Evolutionary conservation across 164 flowering plant species (phyloP).

Genomic region (Aristolochia californica): DNA sequence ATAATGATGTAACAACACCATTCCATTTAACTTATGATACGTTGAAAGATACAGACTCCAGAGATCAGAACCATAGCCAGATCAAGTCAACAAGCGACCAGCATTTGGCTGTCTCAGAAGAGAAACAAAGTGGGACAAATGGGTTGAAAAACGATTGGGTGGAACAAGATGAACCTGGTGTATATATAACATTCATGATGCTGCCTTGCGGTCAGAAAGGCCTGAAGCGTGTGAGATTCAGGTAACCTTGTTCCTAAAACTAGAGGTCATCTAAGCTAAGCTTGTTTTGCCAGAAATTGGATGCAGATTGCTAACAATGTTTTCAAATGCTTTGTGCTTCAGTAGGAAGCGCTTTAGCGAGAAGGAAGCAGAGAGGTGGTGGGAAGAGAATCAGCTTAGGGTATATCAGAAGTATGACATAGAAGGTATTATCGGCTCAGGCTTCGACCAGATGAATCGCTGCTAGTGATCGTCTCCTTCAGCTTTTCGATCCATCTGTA

Average conservation of each 20-base stretch:
- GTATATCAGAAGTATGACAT: slow-evolving; percentile 39
- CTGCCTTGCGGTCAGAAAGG: slow-evolving; percentile 47
- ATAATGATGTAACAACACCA: slow-evolving; percentile 16
- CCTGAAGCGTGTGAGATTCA: slow-evolving; percentile 63
- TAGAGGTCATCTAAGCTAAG: too few relatives aligned
- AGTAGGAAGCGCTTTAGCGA: slow-evolving; percentile 49
- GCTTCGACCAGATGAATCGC: slow-evolving; percentile 11
- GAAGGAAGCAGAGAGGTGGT: slow-evolving; percentile 58
- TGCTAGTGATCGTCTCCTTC: slow-evolving; percentile 1
- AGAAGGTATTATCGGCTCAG: slow-evolving; percentile 21
- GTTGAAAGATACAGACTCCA: slow-evolving; percentile 11
- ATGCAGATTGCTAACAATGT: too few relatives aligned
- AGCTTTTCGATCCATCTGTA: not conserved
- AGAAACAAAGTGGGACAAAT: slow-evolving; percentile 14
- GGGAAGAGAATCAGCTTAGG: slow-evolving; percentile 47
- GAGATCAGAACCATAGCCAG: slow-evolving; percentile 5
- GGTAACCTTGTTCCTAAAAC: slow-evolving; percentile 26
- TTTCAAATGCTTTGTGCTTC: slow-evolving; percentile 11
- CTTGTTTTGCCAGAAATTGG: too few relatives aligned
- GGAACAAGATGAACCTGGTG: slow-evolving; percentile 68
- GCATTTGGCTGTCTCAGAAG: slow-evolving; percentile 7
- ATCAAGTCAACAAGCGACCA: slow-evolving; percentile 18
- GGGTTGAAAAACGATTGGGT: slow-evolving; percentile 39
- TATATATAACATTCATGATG: slow-evolving; percentile 43
- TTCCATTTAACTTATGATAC: slow-evolving; percentile 8